These are phyloP conservation scores for Pittosporum tobira DNA, from an alignment of 129 eudicot species.

Conservation along the genomic window DNA sequence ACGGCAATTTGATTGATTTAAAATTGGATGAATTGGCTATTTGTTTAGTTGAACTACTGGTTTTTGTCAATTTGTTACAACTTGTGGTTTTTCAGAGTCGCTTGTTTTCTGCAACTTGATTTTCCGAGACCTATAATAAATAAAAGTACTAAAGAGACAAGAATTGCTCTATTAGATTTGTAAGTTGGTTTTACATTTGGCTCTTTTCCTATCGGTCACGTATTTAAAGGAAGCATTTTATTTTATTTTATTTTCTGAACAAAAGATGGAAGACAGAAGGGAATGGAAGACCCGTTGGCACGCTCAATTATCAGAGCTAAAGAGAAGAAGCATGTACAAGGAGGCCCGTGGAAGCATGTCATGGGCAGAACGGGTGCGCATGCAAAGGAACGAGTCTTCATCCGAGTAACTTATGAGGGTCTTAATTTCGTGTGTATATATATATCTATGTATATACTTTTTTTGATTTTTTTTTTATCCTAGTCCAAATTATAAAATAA, in stretches of 20 bases:
- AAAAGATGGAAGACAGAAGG: conserved; percentile 49
- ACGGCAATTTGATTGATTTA: neutral
- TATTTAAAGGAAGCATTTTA: neutral
- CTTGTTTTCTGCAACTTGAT: too few species aligned
- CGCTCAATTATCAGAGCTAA: conserved; percentile 61
- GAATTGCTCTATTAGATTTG: too few species aligned
- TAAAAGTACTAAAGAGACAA: too few species aligned
- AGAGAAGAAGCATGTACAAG: conserved; percentile 59
- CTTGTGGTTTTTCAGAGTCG: too few species aligned
- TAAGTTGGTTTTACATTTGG: too few species aligned
- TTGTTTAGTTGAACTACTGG: neutral
- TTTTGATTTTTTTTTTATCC: neutral
- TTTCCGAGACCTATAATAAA: too few species aligned
- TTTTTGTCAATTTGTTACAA: too few species aligned
- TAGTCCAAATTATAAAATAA: too few species aligned
- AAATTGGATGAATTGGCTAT: neutral
- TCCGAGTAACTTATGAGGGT: conserved; percentile 12
- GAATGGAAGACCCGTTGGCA: conserved; percentile 84
- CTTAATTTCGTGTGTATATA: conserved; percentile 15
- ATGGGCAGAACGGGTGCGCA: conserved; percentile 84
- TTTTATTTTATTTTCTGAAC: too few species aligned
- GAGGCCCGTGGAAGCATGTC: conserved; percentile 47
- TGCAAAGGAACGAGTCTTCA: conserved; percentile 39
- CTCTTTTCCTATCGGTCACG: neutral
- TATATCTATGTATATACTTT: too few species aligned